A percentile compares a stretch with the other conserved stretches of the same genome.
These are phyloP conservation scores for Calonectria fujianensis DNA, from an alignment of 2,329 filamentous ascomycete genomes.

Conservation along the genomic window DNA sequence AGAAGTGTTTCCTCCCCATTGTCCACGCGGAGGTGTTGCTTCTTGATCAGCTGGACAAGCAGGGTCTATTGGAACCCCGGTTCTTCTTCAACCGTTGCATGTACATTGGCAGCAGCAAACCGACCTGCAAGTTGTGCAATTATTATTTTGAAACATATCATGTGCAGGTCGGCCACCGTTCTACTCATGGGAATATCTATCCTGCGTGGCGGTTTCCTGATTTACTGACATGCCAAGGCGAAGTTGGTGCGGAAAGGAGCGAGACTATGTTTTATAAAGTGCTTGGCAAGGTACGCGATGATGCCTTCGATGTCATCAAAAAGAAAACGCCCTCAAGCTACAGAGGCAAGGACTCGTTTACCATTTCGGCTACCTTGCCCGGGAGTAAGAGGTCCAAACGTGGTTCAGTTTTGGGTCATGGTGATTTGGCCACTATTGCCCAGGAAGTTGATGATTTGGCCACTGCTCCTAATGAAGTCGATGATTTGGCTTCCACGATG, in stretches of 20 bases:
- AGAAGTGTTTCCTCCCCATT: slow-evolving; percentile 45
- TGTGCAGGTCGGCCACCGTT: slow-evolving; percentile 48
- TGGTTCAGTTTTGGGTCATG: not conserved
- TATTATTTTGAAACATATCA: slow-evolving; percentile 55
- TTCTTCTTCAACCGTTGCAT: slow-evolving; percentile 56
- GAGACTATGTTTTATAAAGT: slow-evolving; percentile 36
- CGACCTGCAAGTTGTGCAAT: slow-evolving; percentile 59
- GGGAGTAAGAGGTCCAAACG: slow-evolving; percentile 46
- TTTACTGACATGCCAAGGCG: slow-evolving; percentile 40
- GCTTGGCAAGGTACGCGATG: slow-evolving; percentile 33
- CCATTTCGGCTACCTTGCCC: slow-evolving; percentile 66
- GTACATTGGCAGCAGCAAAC: slow-evolving; percentile 62
- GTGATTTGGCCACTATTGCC: not conserved
- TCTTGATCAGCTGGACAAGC: slow-evolving; percentile 48
- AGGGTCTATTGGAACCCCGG: slow-evolving; percentile 28
- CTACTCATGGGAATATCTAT: slow-evolving; percentile 59
- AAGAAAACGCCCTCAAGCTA: slow-evolving; percentile 34
- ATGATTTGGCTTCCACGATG: slow-evolving; percentile 19
- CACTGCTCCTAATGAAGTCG: not conserved
- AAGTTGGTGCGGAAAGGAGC: not conserved
- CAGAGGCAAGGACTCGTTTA: slow-evolving; percentile 40
- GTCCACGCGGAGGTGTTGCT: slow-evolving; percentile 60
- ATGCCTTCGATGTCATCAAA: slow-evolving; percentile 40
- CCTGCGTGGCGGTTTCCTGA: slow-evolving; percentile 58
- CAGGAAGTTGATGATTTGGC: slow-evolving; percentile 11